Conservation (phyloP, 2,329 filamentous ascomycete species). For the Leptosphaerulina australis region DNA sequence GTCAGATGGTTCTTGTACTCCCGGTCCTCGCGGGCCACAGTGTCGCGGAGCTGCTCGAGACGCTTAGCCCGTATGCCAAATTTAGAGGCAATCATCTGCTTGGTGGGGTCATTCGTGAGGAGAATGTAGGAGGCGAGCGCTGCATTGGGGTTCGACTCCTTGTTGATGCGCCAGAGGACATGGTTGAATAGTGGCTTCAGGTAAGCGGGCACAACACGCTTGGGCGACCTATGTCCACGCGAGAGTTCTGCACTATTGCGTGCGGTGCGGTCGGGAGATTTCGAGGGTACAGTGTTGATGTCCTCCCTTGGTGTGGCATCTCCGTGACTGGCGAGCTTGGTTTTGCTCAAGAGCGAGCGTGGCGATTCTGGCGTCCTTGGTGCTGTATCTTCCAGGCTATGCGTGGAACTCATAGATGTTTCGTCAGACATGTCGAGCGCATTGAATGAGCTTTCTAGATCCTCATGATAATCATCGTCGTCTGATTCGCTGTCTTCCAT, state of each 20-base stretch:
- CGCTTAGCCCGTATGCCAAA: conserved; percentile 59
- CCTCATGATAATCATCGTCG: conserved; percentile 44
- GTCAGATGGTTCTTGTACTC: conserved; percentile 52
- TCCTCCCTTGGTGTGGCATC: conserved; percentile 35
- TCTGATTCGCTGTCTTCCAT: conserved; percentile 53
- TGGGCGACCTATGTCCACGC: conserved; percentile 34
- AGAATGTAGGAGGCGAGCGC: conserved; percentile 59
- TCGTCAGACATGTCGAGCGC: conserved; percentile 46
- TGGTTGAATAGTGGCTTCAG: conserved; percentile 59
- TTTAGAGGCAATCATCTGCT: conserved; percentile 54
- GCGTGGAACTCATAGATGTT: conserved; percentile 53
- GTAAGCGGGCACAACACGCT: conserved; percentile 44
- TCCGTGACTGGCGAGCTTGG: conserved; percentile 16
- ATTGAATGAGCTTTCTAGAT: conserved; percentile 47
- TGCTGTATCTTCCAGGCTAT: conserved; percentile 46
- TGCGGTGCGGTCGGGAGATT: conserved; percentile 37
- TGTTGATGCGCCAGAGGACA: conserved; percentile 59
- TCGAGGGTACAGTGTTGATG: conserved; percentile 9
- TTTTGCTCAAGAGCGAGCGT: conserved; percentile 44
- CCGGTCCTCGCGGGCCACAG: conserved; percentile 56
- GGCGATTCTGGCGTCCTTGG: conserved; percentile 51
- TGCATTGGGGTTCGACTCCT: conserved; percentile 55
- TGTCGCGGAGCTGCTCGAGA: conserved; percentile 57
- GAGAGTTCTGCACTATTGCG: conserved; percentile 38
- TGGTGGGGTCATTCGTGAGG: conserved; percentile 56